Evolutionary conservation across 345 rosid species (phyloP), one percentile per base, ranked within the genome.

Genomic region (Ceriops decandra): DNA sequence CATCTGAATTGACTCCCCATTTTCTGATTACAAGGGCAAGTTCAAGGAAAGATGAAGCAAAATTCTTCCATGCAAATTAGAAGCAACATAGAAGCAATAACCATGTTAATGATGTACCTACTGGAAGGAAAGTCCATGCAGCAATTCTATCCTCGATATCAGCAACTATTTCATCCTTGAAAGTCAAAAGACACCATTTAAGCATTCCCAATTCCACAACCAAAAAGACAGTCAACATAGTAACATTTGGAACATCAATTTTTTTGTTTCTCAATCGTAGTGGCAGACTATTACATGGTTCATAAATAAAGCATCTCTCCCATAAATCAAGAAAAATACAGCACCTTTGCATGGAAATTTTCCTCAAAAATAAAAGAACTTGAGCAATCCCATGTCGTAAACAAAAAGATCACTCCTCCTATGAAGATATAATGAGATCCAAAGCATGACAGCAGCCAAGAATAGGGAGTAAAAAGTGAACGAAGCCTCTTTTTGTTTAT

Each of bases 71-170:
- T 7, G 36, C 66, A 52, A 54, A 0, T 15, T 62, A 21, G 31
- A 53, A 52, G 30, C 52, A 66, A 46, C 4, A 4, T 7, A 3
- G 66, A 36, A 71, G 51, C 38, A 31, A 66, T 42, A 68, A 69
- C 60, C 56, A 64, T 31, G 10, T 49, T 33, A 52, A 21, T 31
- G 24, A 52, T 53, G 61, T 79, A 88, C 99, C 98, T 79, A 33
- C 63, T 27, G 98, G 98, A 73, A 95, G 90, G 69, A 91, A 95
- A 58, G 97, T 91, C 99, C 98, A 95, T 2, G 96, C 89, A 56
- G 96, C 84, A 80, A 95, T 84, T 73, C 87, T 87, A 53, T 76
- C 80, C 79, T 95, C 99, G 6, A 95, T 80, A 62, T 52, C 74
- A 72, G 87, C 78, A 53, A 91, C 88, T 63, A 90, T 31, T 68